phyloP scores from a whole-genome alignment of 768 basidiomycete genomes.

The Pleurotus giganteus region DNA sequence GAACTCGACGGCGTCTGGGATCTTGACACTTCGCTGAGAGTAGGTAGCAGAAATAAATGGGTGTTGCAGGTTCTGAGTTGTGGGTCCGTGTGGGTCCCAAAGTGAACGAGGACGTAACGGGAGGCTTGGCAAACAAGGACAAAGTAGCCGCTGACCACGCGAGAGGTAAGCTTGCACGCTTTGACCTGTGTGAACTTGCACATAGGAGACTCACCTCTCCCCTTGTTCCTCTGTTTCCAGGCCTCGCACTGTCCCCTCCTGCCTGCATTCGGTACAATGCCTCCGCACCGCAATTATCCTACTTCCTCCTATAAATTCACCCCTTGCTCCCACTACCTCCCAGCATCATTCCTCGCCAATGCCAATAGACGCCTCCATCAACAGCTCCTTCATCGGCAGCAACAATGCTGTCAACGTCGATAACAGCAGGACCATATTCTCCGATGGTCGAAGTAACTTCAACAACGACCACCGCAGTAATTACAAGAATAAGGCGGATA shows the following conservation, averaged over 20 bases:
- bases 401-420: not conserved
- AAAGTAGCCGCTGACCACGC: not conserved
- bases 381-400: not conserved
- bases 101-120: slow-evolving; percentile 6
- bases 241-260: not conserved
- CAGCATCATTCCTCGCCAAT: not conserved
- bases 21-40: slow-evolving; percentile 27
- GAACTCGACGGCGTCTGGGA: slow-evolving; percentile 49
- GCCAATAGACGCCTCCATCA: not conserved
- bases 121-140: not conserved
- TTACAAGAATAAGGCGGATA: not conserved
- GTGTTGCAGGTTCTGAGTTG: not conserved
- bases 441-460: not conserved
- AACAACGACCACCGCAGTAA: not conserved
- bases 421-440: not conserved
- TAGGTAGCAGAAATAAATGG: not conserved
- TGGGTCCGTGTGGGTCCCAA: slow-evolving; percentile 9
- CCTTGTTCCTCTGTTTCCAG: not conserved
- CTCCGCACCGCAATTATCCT: not conserved
- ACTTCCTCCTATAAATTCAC: slow-evolving; percentile 2
- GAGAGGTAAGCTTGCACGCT: slow-evolving; percentile 1
- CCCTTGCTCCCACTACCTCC: not conserved
- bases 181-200: not conserved
- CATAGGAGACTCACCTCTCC: not conserved
- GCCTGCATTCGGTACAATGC: slow-evolving; percentile 4